Conservation (phyloP, 495 filamentous ascomycete species). For the Aspergillus cavernicola region DNA sequence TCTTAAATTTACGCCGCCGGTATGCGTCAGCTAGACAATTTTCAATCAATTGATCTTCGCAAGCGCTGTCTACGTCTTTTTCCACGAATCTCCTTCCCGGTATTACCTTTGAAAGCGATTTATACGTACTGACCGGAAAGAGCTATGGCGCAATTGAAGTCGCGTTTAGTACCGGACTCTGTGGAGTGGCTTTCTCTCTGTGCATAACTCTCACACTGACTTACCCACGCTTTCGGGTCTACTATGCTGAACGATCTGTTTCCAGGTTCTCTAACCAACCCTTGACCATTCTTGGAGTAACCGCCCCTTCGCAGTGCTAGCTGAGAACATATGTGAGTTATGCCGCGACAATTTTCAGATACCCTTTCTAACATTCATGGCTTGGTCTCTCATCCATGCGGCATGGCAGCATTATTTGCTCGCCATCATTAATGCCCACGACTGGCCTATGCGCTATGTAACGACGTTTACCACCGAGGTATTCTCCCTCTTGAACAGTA, state of each 20-base stretch:
- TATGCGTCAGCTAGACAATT: slow-evolving; percentile 61
- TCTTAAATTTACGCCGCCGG: slow-evolving; percentile 48
- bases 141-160: slow-evolving; percentile 71
- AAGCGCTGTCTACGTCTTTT: slow-evolving; percentile 70
- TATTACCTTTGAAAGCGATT: slow-evolving; percentile 69
- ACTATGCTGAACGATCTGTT: neutral
- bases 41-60: slow-evolving; percentile 72
- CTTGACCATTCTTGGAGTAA: slow-evolving; percentile 69
- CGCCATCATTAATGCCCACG: slow-evolving; percentile 68
- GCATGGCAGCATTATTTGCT: slow-evolving; percentile 67
- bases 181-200: slow-evolving; percentile 63
- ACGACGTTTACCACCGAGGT: slow-evolving; percentile 70
- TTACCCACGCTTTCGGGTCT: neutral
- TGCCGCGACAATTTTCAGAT: slow-evolving; percentile 60
- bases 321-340: slow-evolving; percentile 64
- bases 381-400: slow-evolving; percentile 69
- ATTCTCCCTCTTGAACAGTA: slow-evolving; percentile 66
- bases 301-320: slow-evolving; percentile 69
- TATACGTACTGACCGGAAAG: slow-evolving; percentile 62
- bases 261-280: slow-evolving; percentile 62
- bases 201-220: slow-evolving; percentile 27
- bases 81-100: slow-evolving; percentile 71
- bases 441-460: slow-evolving; percentile 76
- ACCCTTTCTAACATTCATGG: slow-evolving; percentile 68
- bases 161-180: slow-evolving; percentile 67